Evolutionary conservation across 805 yeast species (phyloP).

Genomic region (Yamadazyma paraphyllophila): DNA sequence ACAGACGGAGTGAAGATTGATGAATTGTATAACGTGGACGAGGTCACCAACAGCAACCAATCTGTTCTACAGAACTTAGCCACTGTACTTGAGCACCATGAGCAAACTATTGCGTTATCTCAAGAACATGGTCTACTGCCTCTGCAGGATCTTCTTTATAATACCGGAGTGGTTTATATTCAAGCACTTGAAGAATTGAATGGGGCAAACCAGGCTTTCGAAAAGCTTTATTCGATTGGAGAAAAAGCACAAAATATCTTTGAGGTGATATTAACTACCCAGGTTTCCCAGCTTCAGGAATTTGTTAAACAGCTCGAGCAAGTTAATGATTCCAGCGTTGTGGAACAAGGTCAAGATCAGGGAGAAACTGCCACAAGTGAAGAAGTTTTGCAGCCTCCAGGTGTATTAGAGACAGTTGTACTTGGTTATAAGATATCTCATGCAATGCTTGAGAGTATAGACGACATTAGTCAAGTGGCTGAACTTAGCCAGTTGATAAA

Average conservation of each 20-base stretch:
- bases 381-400: constrained; percentile 33
- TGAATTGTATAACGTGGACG: constrained; percentile 32
- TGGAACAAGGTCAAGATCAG: neutral
- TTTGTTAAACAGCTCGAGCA: constrained; percentile 24
- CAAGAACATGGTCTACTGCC: constrained; percentile 9
- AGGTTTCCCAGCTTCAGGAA: constrained; percentile 24
- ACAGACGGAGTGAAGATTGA: constrained; percentile 42
- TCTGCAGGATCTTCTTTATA: constrained; percentile 46
- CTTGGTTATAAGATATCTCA: constrained; percentile 28
- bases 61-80: constrained; percentile 39
- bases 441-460: constrained; percentile 29
- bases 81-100: constrained; percentile 38
- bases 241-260: constrained; percentile 6
- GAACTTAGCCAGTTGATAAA: constrained; percentile 14
- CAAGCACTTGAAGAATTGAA: constrained; percentile 40
- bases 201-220: constrained; percentile 18
- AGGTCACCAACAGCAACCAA: constrained; percentile 18
- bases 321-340: neutral
- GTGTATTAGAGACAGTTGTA: constrained; percentile 32
- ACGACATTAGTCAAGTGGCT: constrained; percentile 9
- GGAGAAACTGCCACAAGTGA: constrained; percentile 9
- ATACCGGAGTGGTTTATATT: constrained; percentile 45
- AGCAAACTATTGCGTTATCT: constrained; percentile 26
- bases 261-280: constrained; percentile 11
- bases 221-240: neutral